A percentile compares a stretch with the other conserved stretches of the same genome.
phyloP scores from a whole-genome alignment of 75 land plant species.

The Picea glauca region DNA sequence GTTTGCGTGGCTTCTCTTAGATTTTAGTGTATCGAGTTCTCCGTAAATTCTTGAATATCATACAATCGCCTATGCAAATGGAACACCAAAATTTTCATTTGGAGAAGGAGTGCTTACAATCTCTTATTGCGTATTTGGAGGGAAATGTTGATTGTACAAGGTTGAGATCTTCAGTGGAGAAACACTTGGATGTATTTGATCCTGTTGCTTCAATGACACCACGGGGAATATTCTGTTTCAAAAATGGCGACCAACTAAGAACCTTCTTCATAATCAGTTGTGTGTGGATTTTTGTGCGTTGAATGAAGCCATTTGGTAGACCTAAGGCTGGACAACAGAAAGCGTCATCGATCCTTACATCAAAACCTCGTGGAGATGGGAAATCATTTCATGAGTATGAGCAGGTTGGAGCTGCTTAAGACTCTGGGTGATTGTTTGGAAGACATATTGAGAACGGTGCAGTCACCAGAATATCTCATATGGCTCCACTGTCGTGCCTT shows the following conservation, averaged over 20 bases:
- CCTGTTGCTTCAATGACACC: conserved; percentile 61
- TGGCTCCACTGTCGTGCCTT: no score
- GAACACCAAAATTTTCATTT: conserved; percentile 20
- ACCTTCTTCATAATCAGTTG: no score
- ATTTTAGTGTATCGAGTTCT: conserved; percentile 67
- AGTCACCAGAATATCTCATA: no score
- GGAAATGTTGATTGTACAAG: conserved; percentile 77
- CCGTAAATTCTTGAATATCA: conserved; percentile 26
- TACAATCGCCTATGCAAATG: background rate
- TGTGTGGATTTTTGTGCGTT: no score
- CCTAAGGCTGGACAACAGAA: no score
- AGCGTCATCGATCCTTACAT: no score
- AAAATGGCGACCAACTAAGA: conserved; percentile 24
- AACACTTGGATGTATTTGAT: conserved; percentile 67
- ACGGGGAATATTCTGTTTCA: conserved; percentile 54
- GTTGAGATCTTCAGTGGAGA: conserved; percentile 65
- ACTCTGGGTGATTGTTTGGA: no score
- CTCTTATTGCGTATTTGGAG: conserved; percentile 60
- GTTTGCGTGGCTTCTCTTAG: conserved; percentile 81
- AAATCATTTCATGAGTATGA: no score
- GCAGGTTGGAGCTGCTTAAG: no score
- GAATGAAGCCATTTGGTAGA: no score
- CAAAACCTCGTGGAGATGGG: no score
- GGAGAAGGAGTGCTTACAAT: conserved; percentile 66
- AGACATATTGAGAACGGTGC: no score